phyloP scores from a whole-genome alignment of 345 rosid species.

The Hibiscus trionum region DNA sequence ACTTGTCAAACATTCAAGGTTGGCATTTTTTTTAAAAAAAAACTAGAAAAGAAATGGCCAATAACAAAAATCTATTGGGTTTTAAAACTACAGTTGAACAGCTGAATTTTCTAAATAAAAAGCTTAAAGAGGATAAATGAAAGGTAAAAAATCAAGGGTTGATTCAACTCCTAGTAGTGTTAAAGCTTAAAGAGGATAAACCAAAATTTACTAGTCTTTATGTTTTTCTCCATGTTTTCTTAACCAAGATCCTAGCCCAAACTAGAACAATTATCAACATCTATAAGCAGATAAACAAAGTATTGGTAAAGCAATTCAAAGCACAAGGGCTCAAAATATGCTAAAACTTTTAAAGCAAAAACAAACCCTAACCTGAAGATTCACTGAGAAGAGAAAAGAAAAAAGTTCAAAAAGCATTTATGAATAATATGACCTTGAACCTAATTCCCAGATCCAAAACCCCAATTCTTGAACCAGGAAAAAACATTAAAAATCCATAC shows the following conservation, averaged over 20 bases:
- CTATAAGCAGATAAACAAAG: background rate
- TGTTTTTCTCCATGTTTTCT: background rate
- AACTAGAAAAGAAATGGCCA: background rate
- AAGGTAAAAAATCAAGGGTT: background rate
- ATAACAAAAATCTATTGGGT: background rate
- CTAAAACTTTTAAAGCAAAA: background rate
- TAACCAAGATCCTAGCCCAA: background rate
- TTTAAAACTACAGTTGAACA: background rate
- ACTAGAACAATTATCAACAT: background rate
- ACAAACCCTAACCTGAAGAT: conserved; percentile 3
- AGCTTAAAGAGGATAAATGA: background rate
- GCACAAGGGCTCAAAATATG: background rate
- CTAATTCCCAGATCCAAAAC: conserved; percentile 16
- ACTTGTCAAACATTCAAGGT: background rate
- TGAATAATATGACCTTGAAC: background rate
- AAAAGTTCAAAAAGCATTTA: background rate
- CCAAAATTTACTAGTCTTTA: background rate
- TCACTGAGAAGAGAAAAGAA: background rate
- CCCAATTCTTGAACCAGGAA: conserved; percentile 3
- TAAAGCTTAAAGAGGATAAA: background rate
- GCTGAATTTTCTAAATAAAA: background rate
- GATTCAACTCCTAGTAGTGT: background rate
- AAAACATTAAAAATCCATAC: background rate
- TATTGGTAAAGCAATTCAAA: background rate
- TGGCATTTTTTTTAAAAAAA: background rate